Percentiles rank a stretch among this genome's conserved stretches.
phyloP scores from a whole-genome alignment of 768 basidiomycete species.

The Kwoniella heveanensis region DNA sequence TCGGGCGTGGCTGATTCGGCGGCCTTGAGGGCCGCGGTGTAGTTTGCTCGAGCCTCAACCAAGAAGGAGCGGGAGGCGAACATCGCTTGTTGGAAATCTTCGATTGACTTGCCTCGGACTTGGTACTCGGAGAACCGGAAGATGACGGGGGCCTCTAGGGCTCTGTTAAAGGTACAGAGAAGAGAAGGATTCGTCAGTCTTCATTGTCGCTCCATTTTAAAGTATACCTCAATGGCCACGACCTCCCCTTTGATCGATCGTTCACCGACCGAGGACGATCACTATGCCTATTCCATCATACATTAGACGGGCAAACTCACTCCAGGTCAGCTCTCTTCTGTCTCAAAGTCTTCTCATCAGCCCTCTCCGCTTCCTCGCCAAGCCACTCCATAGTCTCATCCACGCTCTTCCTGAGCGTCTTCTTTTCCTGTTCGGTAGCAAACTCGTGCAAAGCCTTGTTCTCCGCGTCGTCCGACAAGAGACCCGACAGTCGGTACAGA shows the following conservation, averaged over 20 bases:
- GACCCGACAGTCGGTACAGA: constrained; percentile 84
- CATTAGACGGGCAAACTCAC: constrained; percentile 61
- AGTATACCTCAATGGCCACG: no score
- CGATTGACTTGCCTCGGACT: constrained; percentile 78
- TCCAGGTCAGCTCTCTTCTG: constrained; percentile 78
- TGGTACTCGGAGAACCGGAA: constrained; percentile 87
- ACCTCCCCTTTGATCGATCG: no score
- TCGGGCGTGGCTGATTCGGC: constrained; percentile 33
- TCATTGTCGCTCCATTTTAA: no score
- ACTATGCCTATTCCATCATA: no score
- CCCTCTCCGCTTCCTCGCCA: constrained; percentile 76
- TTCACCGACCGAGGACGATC: no score
- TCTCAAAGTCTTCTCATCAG: constrained; percentile 72
- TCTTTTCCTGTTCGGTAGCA: constrained; percentile 72
- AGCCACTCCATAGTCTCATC: constrained; percentile 82
- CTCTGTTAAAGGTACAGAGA: constrained; percentile 58
- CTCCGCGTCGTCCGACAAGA: constrained; percentile 67
- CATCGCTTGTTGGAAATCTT: constrained; percentile 80
- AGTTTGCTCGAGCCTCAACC: constrained; percentile 71
- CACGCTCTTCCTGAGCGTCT: constrained; percentile 66
- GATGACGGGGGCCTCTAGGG: constrained; percentile 76
- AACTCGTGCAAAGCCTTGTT: constrained; percentile 81
- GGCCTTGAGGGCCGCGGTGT: constrained; percentile 66
- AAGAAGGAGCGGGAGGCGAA: constrained; percentile 68
- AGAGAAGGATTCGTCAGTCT: no score